These are phyloP conservation scores for Colletotrichum truncatum DNA, from an alignment of 2,329 filamentous ascomycete species.

Conservation along the genomic window DNA sequence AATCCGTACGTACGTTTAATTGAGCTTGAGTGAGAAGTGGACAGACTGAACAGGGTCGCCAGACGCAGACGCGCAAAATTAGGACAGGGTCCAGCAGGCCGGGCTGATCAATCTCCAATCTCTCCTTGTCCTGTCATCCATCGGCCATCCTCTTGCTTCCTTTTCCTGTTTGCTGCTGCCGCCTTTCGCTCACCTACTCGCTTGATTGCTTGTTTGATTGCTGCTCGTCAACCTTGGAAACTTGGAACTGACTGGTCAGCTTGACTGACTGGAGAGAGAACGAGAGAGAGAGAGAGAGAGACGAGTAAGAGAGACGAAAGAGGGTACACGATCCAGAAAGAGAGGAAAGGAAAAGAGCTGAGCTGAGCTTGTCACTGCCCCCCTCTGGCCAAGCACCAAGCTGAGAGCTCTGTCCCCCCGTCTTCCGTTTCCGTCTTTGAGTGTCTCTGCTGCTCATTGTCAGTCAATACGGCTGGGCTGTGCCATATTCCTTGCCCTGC, in stretches of 20 bases:
- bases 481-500: conserved; percentile 10
- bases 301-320: no score
- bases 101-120: conserved; percentile 18
- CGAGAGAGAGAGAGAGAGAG: not conserved
- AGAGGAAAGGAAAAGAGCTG: not conserved
- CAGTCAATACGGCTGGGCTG: conserved; percentile 13
- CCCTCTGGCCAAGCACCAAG: not conserved
- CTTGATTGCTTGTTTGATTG: not conserved
- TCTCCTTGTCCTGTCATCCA: conserved; percentile 14
- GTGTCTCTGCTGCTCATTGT: conserved; percentile 11
- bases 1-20: conserved; percentile 15
- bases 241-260: conserved; percentile 6
- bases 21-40: conserved; percentile 26
- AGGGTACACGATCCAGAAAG: no score
- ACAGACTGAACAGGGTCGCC: conserved; percentile 19
- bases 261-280: not conserved
- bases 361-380: conserved; percentile 1
- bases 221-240: not conserved
- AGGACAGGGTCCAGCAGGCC: conserved; percentile 24
- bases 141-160: conserved; percentile 21
- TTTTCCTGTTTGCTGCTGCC: conserved; percentile 10
- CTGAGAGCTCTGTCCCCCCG: conserved; percentile 11
- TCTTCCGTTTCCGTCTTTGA: not conserved
- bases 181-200: not conserved
- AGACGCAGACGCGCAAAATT: conserved; percentile 22